Percentiles rank a stretch among this genome's conserved stretches.
These are phyloP conservation scores for Oryza glaberrima DNA, from an alignment of 176 grass and related monocot genomes.

Conservation along the genomic window DNA sequence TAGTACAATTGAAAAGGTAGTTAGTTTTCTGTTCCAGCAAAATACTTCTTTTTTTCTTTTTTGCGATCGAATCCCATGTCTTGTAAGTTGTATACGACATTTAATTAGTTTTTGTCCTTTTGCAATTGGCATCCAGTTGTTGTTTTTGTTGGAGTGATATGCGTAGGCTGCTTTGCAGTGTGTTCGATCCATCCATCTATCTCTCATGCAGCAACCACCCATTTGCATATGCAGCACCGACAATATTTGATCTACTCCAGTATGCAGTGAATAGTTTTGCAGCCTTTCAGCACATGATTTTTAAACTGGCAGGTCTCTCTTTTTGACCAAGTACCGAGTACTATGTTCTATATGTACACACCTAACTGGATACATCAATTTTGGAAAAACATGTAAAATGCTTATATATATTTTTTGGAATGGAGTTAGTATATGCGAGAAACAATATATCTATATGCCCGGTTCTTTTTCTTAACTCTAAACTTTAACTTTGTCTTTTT, in stretches of 20 bases:
- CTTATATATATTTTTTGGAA: not conserved
- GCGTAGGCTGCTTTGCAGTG: not conserved
- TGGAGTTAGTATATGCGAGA: not conserved
- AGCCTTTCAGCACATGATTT: not conserved
- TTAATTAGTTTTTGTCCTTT: slow-evolving; percentile 17
- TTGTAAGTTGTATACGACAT: not conserved
- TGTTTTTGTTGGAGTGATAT: slow-evolving; percentile 26
- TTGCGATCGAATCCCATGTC: not conserved
- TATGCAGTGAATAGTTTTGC: not conserved
- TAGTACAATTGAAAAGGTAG: not conserved
- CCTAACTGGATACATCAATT: too few relatives aligned
- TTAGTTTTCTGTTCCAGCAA: not conserved
- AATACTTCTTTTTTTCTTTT: not conserved
- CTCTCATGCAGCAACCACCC: slow-evolving; percentile 28
- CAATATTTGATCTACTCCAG: not conserved
- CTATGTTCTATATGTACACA: too few relatives aligned
- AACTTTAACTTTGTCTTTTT: too few relatives aligned
- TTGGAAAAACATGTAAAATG: too few relatives aligned
- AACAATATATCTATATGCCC: too few relatives aligned
- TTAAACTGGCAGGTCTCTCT: not conserved
- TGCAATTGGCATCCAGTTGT: slow-evolving; percentile 5
- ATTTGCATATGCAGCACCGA: slow-evolving; percentile 41
- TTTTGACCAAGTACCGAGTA: not conserved
- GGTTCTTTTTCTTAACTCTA: too few relatives aligned
- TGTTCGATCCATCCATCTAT: not conserved